These are phyloP conservation scores for Volvariella surrecta DNA, from an alignment of 1,284 basidiomycete genomes.

Conservation along the genomic window DNA sequence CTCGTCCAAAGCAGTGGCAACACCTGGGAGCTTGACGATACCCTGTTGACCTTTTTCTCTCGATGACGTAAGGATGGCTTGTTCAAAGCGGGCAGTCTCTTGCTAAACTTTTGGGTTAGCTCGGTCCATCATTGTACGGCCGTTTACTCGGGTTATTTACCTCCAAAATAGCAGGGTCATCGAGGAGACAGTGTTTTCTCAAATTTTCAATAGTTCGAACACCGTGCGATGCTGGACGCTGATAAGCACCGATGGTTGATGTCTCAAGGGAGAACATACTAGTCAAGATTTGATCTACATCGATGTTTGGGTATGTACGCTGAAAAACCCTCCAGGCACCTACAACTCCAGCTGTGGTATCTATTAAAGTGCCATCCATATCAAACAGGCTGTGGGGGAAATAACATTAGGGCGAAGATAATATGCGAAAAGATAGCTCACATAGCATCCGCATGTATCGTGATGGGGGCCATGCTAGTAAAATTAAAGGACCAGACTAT, in stretches of 20 bases:
- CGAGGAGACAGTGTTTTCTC: conserved; percentile 58
- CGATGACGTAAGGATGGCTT: conserved; percentile 53
- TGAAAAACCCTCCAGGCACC: conserved; percentile 68
- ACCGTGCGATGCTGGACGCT: conserved; percentile 60
- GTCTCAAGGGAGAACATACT: conserved; percentile 29
- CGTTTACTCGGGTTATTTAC: conserved; percentile 26
- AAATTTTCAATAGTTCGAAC: conserved; percentile 78
- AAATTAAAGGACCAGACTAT: background rate
- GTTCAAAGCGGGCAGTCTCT: conserved; percentile 61
- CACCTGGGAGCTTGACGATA: conserved; percentile 59
- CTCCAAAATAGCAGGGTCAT: conserved; percentile 59
- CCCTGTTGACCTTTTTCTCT: conserved; percentile 42
- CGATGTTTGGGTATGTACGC: conserved; percentile 52
- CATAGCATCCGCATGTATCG: conserved; percentile 13
- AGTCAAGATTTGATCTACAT: conserved; percentile 53
- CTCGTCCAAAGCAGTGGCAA: conserved; percentile 40
- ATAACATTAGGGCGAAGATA: conserved; percentile 10
- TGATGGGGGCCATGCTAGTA: conserved; percentile 6
- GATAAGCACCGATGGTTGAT: conserved; percentile 2
- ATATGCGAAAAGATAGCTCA: conserved; percentile 5
- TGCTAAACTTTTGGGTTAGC: conserved; percentile 26
- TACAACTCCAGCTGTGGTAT: conserved; percentile 65
- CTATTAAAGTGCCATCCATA: conserved; percentile 74
- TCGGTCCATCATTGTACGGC: conserved; percentile 7
- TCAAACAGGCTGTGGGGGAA: conserved; percentile 49